Conservation (phyloP, 2,329 filamentous ascomycete species). For the Blumeria graminis region DNA sequence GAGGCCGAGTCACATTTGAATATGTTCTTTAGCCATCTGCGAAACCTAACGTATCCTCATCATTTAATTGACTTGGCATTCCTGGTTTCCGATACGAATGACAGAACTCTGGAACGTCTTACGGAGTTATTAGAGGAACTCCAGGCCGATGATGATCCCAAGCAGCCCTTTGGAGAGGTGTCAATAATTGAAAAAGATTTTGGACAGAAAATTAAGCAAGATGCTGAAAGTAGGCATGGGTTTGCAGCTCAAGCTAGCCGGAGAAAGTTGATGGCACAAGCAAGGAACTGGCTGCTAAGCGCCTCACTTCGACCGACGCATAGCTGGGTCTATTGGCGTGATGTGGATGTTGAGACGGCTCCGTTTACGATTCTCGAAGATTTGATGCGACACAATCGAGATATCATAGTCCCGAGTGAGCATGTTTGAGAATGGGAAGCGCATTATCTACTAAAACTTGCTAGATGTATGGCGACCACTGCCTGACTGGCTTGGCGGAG, state of each 20-base stretch:
- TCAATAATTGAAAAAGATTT: conserved; percentile 98
- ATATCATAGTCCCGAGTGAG: conserved; percentile 94
- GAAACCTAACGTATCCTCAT: conserved; percentile 92
- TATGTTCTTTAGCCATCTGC: conserved; percentile 97
- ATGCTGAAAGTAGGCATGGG: conserved; percentile 90
- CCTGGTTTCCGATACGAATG: conserved; percentile 90
- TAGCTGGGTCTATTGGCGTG: conserved; percentile 98
- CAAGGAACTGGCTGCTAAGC: conserved; percentile 87
- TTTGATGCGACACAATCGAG: conserved; percentile 95
- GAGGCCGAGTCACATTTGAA: conserved; percentile 78
- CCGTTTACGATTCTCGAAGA: conserved; percentile 94
- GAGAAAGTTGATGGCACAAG: conserved; percentile 93
- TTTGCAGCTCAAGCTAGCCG: conserved; percentile 88
- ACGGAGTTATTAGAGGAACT: conserved; percentile 52
- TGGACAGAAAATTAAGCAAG: conserved; percentile 90
- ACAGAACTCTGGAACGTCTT: conserved; percentile 59
- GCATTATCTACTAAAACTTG: conserved; percentile 1
- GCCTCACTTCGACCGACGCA: conserved; percentile 83
- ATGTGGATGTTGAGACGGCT: conserved; percentile 93
- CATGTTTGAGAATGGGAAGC: conserved; percentile 9
- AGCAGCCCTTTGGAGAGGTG: conserved; percentile 78
- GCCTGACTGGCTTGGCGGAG: conserved; percentile 93
- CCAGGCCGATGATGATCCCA: conserved; percentile 56
- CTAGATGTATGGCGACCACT: conserved; percentile 93
- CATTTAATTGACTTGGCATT: conserved; percentile 92